A percentile compares a stretch with the other conserved stretches of the same genome.
phyloP scores from a whole-genome alignment of 2,329 filamentous ascomycete genomes.

The Monosporascus cannonballus region DNA sequence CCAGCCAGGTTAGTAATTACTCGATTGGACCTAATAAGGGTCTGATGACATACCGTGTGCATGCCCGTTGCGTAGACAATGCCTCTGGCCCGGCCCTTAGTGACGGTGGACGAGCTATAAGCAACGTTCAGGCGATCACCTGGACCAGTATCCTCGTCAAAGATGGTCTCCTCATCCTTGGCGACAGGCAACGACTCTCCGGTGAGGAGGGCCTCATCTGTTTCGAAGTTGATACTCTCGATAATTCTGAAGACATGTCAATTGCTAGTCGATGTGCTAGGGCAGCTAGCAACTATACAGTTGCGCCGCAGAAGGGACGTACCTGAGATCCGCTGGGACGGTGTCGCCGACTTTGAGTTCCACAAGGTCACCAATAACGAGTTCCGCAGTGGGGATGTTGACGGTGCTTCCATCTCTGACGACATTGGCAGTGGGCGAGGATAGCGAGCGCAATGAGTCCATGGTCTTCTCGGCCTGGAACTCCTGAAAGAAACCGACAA shows the following conservation, averaged over 20 bases:
- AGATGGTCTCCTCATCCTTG: conserved; percentile 45
- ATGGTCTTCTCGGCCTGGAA: conserved; percentile 50
- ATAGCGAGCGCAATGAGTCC: conserved; percentile 43
- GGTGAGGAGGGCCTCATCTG: conserved; percentile 57
- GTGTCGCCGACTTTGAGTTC: conserved; percentile 45
- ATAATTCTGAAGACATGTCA: conserved; percentile 26
- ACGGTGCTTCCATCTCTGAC: conserved; percentile 43
- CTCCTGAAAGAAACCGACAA: conserved; percentile 50
- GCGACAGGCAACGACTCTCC: conserved; percentile 56
- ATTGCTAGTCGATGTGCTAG: not conserved
- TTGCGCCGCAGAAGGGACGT: not conserved
- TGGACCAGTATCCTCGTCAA: conserved; percentile 46
- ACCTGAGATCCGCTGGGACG: conserved; percentile 35
- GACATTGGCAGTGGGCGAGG: conserved; percentile 43
- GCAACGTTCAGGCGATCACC: conserved; percentile 59
- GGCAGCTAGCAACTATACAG: not conserved
- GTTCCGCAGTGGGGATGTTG: conserved; percentile 44
- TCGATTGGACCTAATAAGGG: no score
- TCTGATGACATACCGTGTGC: no score
- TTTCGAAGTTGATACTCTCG: conserved; percentile 50
- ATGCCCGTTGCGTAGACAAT: conserved; percentile 46
- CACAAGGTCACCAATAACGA: conserved; percentile 53
- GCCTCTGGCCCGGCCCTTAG: conserved; percentile 54
- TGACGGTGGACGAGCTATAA: conserved; percentile 57
- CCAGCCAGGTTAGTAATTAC: conserved; percentile 27